Evolutionary conservation across 257 asterid species (phyloP), one percentile per base, ranked within the genome.

Genomic region (Penstemon barbatus): DNA sequence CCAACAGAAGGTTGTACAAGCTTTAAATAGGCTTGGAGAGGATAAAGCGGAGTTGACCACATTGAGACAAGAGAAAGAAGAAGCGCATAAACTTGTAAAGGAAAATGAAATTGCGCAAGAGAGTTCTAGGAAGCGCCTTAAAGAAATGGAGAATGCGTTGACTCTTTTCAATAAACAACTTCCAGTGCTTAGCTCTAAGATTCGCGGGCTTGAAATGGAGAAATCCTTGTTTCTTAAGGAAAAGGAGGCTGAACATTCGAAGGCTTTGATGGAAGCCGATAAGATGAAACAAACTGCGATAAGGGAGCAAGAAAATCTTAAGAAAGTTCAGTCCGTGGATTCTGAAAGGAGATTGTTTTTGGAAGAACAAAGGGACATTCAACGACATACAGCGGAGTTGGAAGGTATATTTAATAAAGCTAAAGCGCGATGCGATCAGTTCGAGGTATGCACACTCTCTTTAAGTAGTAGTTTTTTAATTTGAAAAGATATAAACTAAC

Each of bases 31-130:
- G 80, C 92, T 90, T 11, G 70, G 79, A 25, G 85, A 87, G 79
- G 89, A 85, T 63, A 71, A 77, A 81, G 66, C 43, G 1, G 98
- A 88, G 79, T 56, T 90, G 86, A 88, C 77, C 79, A 76, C 69
- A 70, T 57, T 93, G 84, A 90, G 81, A 82, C 87, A 84, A 57
- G 96, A 86, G 76, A 90, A 78, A 62, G 89, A 80, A 68, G 94
- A 85, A 62, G 62, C 66, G 0, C 89, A 88, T 37, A 86, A 72
- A 58, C 45, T 75, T 69, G 82, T 78, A 44, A 85, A 75, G 82
- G 95, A 88, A 57, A 76, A 71, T 70, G 92, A 82, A 60, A 58
- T 71, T 10, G 49, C 79, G 83, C 92, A 86, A 76, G 96, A 92
- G 72, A 76, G 53, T 65, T 74, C 81, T 40, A 12, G 65, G 70